Conservation (phyloP, 495 filamentous ascomycete species). For the Clohesyomyces aquaticus region DNA sequence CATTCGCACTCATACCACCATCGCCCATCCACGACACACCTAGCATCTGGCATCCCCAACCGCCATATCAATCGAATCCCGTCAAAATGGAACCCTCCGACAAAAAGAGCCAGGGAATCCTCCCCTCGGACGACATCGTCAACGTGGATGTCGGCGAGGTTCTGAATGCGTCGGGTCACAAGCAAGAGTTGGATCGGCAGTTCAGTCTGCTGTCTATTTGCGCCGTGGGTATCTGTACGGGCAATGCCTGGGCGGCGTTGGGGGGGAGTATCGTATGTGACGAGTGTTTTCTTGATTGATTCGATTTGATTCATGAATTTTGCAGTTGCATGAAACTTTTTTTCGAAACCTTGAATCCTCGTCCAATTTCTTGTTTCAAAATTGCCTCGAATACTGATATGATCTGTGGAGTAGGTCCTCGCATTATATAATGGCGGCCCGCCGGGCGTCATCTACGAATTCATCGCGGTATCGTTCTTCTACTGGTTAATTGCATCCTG, state of each 20-base stretch:
- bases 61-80: no score
- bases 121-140: constrained; percentile 27
- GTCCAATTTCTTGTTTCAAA: no score
- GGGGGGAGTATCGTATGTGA: constrained; percentile 58
- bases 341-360: no score
- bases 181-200: constrained; percentile 63
- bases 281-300: background rate
- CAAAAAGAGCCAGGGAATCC: background rate
- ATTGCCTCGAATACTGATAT: constrained; percentile 20
- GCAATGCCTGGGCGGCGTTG: constrained; percentile 64
- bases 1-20: no score
- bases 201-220: constrained; percentile 63
- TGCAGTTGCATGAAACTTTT: no score
- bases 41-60: no score
- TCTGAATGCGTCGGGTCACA: constrained; percentile 62
- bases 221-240: constrained; percentile 59
- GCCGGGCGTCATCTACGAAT: constrained; percentile 60
- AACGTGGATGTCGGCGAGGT: constrained; percentile 34
- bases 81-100: no score
- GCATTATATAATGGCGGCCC: constrained; percentile 58
- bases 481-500: constrained; percentile 55
- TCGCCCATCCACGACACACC: no score
- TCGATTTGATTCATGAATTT: no score
- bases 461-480: constrained; percentile 63
- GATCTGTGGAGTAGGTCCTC: constrained; percentile 31